Percentiles rank a stretch among this genome's conserved stretches.
Evolutionary conservation across 208 protist species (phyloP).

Genomic region (Zelonia costaricensis): DNA sequence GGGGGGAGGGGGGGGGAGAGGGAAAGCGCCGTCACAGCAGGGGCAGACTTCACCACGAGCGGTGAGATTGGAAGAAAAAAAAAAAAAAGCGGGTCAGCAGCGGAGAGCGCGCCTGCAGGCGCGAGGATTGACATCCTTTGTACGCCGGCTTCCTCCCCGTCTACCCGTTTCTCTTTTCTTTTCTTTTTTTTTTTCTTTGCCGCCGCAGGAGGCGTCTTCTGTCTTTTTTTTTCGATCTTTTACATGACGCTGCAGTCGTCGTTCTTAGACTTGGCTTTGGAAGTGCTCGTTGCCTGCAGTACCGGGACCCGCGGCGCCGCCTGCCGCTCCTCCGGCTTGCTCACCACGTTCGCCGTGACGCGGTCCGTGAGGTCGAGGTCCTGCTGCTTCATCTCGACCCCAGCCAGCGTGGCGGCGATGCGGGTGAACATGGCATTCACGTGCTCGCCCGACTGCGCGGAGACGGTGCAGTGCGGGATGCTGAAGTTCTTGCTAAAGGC

Average conservation of each 20-base stretch:
- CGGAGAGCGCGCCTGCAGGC: too few species aligned
- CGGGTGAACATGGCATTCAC: constrained; percentile 81
- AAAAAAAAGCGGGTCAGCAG: too few species aligned
- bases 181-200: too few species aligned
- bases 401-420: constrained; percentile 87
- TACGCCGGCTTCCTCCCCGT: too few species aligned
- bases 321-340: constrained; percentile 36
- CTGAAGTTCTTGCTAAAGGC: constrained; percentile 59
- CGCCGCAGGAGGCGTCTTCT: too few species aligned
- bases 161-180: too few species aligned
- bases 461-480: constrained; percentile 77
- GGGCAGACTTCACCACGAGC: too few species aligned
- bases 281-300: constrained; percentile 12
- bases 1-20: too few species aligned
- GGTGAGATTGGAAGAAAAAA: too few species aligned
- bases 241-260: constrained; percentile 55
- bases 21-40: too few species aligned
- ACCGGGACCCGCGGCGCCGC: constrained; percentile 12
- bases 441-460: constrained; percentile 91
- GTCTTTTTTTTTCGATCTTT: constrained; percentile 3
- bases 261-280: constrained; percentile 31
- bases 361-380: constrained; percentile 75
- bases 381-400: constrained; percentile 63
- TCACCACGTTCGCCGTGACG: constrained; percentile 51
- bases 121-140: too few species aligned